Evolutionary conservation across 768 basidiomycete species (phyloP).

Genomic region (Tephrocybe sp.): DNA sequence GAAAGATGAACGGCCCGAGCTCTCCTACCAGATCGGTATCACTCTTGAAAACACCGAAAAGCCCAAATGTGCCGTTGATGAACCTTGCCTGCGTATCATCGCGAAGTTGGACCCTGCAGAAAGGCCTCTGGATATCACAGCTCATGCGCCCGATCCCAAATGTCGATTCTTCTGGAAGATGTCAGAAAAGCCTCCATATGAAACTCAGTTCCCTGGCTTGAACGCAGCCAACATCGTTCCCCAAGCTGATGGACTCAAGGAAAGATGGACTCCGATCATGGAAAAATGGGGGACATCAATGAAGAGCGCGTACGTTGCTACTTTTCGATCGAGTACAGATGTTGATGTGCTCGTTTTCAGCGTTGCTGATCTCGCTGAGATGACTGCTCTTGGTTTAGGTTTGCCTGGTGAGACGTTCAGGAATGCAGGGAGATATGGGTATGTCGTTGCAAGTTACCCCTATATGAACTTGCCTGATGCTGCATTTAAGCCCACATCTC

Average conservation of each 20-base stretch:
- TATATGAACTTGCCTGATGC: neutral
- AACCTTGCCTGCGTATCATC: conserved; percentile 81
- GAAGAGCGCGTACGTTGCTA: conserved; percentile 72
- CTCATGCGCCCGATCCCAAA: conserved; percentile 87
- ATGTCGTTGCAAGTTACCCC: conserved; percentile 19
- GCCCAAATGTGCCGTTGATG: conserved; percentile 79
- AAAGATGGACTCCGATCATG: conserved; percentile 71
- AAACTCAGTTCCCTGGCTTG: conserved; percentile 71
- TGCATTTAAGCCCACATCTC: conserved; percentile 58
- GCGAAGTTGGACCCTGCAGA: conserved; percentile 71
- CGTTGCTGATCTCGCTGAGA: conserved; percentile 83
- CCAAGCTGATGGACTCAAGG: conserved; percentile 48
- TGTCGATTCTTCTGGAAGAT: conserved; percentile 93
- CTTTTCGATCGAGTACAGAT: neutral
- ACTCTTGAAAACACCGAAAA: conserved; percentile 97
- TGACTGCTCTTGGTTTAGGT: conserved; percentile 83
- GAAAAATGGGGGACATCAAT: conserved; percentile 85
- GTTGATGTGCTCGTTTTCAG: conserved; percentile 34
- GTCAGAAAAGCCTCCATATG: conserved; percentile 70
- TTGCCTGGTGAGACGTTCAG: conserved; percentile 67
- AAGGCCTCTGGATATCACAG: conserved; percentile 80
- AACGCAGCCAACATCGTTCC: conserved; percentile 86
- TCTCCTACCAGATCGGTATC: conserved; percentile 90
- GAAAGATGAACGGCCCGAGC: conserved; percentile 80
- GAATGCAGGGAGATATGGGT: conserved; percentile 85